Evolutionary conservation across 768 basidiomycete species (phyloP).

Genomic region (Boletus coccyginus): DNA sequence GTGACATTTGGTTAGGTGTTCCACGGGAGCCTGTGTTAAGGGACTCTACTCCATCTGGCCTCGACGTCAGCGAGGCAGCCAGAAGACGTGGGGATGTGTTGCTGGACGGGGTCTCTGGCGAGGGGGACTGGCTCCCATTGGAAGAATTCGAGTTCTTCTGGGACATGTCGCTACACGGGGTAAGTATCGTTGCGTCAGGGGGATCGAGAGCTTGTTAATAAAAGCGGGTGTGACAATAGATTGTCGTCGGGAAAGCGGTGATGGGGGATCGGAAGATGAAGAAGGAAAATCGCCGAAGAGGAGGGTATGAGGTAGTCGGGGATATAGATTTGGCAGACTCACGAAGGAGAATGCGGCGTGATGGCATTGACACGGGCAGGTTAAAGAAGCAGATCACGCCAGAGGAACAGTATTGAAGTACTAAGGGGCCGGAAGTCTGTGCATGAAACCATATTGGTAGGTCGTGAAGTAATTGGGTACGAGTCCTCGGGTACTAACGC

Average conservation of each 20-base stretch:
- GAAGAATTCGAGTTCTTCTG: constrained; percentile 48
- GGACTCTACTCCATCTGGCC: constrained; percentile 34
- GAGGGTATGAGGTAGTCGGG: constrained; percentile 23
- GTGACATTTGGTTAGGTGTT: constrained; percentile 46
- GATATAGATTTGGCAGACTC: constrained; percentile 28
- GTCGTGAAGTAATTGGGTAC: constrained; percentile 31
- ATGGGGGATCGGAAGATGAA: constrained; percentile 27
- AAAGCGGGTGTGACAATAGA: constrained; percentile 16
- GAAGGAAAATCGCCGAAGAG: constrained; percentile 28
- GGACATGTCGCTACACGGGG: constrained; percentile 39
- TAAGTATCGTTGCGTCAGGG: constrained; percentile 21
- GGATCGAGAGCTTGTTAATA: constrained; percentile 27
- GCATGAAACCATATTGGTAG: constrained; percentile 32
- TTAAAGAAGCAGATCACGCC: constrained; percentile 27
- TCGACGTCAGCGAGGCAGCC: constrained; percentile 35
- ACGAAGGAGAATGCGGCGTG: constrained; percentile 29
- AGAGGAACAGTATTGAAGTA: constrained; percentile 14
- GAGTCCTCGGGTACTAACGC: constrained; percentile 32
- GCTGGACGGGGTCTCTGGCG: constrained; percentile 42
- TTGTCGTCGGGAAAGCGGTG: constrained; percentile 23
- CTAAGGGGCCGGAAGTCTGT: constrained; percentile 31
- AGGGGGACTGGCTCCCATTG: constrained; percentile 47
- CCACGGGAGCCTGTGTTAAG: constrained; percentile 24
- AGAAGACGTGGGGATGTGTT: constrained; percentile 47
- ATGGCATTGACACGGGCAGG: constrained; percentile 29